Percentiles rank a stretch among this genome's conserved stretches.
Evolutionary conservation across 2,329 filamentous ascomycete species (phyloP).

Genomic region (Scedosporium aurantiacum): DNA sequence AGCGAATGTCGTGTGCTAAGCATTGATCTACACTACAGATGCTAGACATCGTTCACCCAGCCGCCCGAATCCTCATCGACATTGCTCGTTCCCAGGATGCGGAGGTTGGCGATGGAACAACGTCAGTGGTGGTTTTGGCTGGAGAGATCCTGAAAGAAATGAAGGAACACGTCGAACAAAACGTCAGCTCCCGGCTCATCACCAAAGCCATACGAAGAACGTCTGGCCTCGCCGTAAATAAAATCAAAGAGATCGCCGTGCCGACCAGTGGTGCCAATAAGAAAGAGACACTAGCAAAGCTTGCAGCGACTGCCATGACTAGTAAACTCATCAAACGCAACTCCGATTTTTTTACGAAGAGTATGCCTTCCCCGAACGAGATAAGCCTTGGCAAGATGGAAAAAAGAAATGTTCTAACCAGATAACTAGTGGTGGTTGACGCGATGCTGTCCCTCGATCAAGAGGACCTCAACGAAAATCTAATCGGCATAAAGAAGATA

Average conservation of each 20-base stretch:
- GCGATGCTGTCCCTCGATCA: constrained; percentile 92
- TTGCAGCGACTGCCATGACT: constrained; percentile 95
- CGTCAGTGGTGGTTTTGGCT: constrained; percentile 92
- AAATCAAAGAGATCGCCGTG: constrained; percentile 95
- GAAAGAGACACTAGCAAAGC: constrained; percentile 76
- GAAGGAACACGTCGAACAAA: constrained; percentile 91
- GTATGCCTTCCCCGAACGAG: constrained; percentile 19
- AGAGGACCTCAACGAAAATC: constrained; percentile 91
- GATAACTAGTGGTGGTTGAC: constrained; percentile 76
- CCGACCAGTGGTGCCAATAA: constrained; percentile 72
- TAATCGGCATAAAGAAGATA: constrained; percentile 98
- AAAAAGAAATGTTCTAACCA: neutral
- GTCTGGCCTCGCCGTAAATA: constrained; percentile 87
- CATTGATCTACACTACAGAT: constrained; percentile 42
- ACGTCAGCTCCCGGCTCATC: constrained; percentile 93
- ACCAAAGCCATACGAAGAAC: constrained; percentile 91
- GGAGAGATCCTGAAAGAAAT: constrained; percentile 96
- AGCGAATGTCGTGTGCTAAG: neutral
- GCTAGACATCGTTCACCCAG: constrained; percentile 95
- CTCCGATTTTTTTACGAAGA: constrained; percentile 94
- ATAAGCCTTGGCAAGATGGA: no score
- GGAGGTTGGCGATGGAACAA: constrained; percentile 96
- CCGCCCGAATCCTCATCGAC: constrained; percentile 92
- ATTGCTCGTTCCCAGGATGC: constrained; percentile 98
- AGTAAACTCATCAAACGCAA: constrained; percentile 99